Conservation (phyloP, 225 moss, liverwort and hornwort genomes). For the Physcomitrium patens region DNA sequence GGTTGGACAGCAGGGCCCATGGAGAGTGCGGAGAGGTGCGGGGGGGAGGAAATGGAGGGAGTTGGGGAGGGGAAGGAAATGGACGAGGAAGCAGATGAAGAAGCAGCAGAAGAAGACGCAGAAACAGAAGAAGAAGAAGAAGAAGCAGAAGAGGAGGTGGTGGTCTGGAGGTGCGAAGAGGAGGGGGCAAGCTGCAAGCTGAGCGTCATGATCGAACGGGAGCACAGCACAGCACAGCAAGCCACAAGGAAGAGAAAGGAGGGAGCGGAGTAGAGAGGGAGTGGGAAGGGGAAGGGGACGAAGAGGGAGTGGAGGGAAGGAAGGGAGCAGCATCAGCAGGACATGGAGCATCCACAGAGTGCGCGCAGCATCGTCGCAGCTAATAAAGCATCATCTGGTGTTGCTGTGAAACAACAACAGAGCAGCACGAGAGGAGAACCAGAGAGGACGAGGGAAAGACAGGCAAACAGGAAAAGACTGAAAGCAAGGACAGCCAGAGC, state of each 20-base stretch:
- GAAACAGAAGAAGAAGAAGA: constrained; percentile 1
- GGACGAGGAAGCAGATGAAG: neutral
- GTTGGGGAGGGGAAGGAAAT: constrained; percentile 18
- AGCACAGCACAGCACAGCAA: neutral
- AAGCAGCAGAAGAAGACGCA: neutral
- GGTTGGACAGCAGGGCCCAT: neutral
- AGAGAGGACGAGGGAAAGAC: too few species aligned
- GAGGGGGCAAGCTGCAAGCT: constrained; percentile 25
- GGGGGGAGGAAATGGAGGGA: constrained; percentile 5
- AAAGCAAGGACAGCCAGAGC: too few species aligned
- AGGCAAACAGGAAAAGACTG: too few species aligned
- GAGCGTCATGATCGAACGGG: constrained; percentile 39
- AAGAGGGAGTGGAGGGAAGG: too few species aligned
- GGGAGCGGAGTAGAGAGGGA: too few species aligned
- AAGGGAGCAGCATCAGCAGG: too few species aligned
- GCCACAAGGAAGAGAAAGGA: neutral
- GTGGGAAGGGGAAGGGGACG: too few species aligned
- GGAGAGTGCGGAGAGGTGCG: neutral
- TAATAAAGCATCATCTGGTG: too few species aligned
- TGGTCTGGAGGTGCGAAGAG: neutral
- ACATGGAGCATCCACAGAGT: too few species aligned
- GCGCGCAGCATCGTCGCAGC: too few species aligned
- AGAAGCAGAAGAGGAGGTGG: neutral
- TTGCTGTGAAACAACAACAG: too few species aligned
- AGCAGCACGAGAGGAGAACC: too few species aligned